Base-by-base conservation (phyloP, 345 rosid species). In the Gossypium herbaceum region DNA sequence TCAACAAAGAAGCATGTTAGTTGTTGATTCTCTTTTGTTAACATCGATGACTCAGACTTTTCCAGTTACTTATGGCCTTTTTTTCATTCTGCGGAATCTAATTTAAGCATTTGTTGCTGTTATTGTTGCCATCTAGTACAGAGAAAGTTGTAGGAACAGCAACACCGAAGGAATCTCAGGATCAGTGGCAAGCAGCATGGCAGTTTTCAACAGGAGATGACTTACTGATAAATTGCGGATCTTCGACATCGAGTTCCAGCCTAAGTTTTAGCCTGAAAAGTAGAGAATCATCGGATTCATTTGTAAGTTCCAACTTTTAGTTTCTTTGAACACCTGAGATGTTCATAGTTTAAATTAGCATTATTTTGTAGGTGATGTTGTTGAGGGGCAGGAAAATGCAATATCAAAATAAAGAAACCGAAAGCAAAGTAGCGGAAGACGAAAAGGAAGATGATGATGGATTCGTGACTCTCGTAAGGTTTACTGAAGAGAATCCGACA, bases 171-270 rank as follows among this genome's bases (percentile, higher is more conserved):
- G 89, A 88, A 68, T 85, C 90, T 27, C 73, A 81, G 12, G 87
- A 84, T 19, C 82, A 85, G 12, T 88, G 86, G 86, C 84, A 88
- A 47, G 90, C 93, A 0, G 85, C 82, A 0, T 94, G 98, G 97
- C 75, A 76, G 13, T 91, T 92, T 71, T 92, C 97, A n/a, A 87
- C 93, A 3, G 98, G 98, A 41, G 91, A 91, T 1, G 94, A 88
- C 25, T 85, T 92, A 68, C 24, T 82, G 71, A 81, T 92, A 45
- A 79, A 79, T 27, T 88, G 78, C 80, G 84, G 82, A n/a, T 80
- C 92, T 11, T 80, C 78, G 2, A 73, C 88, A 67, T 82, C 82
- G 12, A 79, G 57, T 45, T 75, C 81, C 5, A 79, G 82, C 66
- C 79, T 86, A 16, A 58, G 68, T 19, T 84, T 90, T 70, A 39